Percentiles rank a stretch among this genome's conserved stretches.
phyloP scores from a whole-genome alignment of 2,329 filamentous ascomycete species.

The Aspergillus sp. region DNA sequence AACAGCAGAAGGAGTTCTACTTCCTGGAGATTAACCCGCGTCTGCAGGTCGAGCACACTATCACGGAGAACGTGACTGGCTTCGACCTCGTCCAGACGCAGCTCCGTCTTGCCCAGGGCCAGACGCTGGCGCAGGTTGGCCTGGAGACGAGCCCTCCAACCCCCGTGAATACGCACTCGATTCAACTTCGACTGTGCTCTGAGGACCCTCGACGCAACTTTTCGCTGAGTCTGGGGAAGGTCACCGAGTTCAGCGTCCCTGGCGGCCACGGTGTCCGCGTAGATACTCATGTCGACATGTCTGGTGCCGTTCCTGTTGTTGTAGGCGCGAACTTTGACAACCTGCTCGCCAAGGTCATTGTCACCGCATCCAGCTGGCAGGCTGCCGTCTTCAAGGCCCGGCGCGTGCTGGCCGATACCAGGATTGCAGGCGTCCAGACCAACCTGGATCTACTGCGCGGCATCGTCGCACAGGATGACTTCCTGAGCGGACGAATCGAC shows the following conservation, averaged over 20 bases:
- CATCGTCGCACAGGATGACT: conserved; percentile 52
- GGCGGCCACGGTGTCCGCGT: conserved; percentile 57
- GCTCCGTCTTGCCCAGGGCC: conserved; percentile 53
- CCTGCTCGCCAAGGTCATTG: conserved; percentile 58
- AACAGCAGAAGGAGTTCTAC: conserved; percentile 49
- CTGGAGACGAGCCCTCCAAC: conserved; percentile 21
- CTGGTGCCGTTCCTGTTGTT: conserved; percentile 35
- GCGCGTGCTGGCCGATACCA: conserved; percentile 55
- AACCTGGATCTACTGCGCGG: conserved; percentile 55
- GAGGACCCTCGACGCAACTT: conserved; percentile 55
- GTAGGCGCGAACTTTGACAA: conserved; percentile 59
- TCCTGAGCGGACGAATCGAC: conserved; percentile 48
- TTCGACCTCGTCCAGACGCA: conserved; percentile 57
- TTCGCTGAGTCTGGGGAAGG: conserved; percentile 59
- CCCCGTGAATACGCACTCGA: conserved; percentile 30
- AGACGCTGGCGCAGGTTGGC: conserved; percentile 36
- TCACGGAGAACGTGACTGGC: conserved; percentile 55
- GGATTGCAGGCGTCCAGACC: conserved; percentile 57
- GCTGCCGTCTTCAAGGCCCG: conserved; percentile 52
- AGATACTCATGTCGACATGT: conserved; percentile 53
- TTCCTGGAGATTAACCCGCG: conserved; percentile 62
- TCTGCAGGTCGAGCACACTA: conserved; percentile 61
- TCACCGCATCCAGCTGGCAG: conserved; percentile 55
- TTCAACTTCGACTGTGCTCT: conserved; percentile 58
- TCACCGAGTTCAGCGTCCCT: conserved; percentile 54